phyloP scores from a whole-genome alignment of 176 grass and related monocot species.

The Lolium perenne region DNA sequence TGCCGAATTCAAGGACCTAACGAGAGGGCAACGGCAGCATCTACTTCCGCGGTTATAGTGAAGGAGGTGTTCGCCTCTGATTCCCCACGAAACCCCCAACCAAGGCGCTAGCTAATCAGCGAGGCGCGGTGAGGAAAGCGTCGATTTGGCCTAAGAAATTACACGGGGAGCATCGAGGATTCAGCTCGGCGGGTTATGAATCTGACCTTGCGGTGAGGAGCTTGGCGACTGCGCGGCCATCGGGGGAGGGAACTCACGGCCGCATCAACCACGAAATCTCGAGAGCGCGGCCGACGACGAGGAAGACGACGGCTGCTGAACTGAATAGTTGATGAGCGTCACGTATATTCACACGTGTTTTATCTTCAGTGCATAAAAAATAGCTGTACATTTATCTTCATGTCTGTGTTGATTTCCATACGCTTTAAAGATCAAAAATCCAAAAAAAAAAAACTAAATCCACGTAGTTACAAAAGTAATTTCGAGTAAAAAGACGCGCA shows the following conservation, averaged over 20 bases:
- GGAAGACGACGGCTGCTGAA: not conserved
- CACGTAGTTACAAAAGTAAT: no score
- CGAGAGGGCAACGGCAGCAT: not conserved
- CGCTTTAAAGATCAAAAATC: not conserved
- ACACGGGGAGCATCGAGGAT: not conserved
- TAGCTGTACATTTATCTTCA: not conserved
- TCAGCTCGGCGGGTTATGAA: not conserved
- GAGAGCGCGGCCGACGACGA: not conserved
- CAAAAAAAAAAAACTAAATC: not conserved
- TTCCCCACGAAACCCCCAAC: not conserved
- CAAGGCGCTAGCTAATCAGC: not conserved
- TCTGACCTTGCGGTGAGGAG: constrained; percentile 41
- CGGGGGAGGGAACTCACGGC: not conserved
- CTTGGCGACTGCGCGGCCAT: constrained; percentile 46
- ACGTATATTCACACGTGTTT: constrained; percentile 26
- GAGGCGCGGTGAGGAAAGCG: not conserved
- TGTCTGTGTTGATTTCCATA: not conserved
- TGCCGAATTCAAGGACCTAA: not conserved
- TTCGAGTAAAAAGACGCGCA: no score
- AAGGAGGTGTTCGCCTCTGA: constrained; percentile 3
- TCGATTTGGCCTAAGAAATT: not conserved
- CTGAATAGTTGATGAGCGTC: not conserved
- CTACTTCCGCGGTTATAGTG: not conserved
- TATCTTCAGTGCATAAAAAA: not conserved
- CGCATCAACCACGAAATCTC: not conserved